A percentile compares a stretch with the other conserved stretches of the same genome.
phyloP scores from a whole-genome alignment of 2,329 filamentous ascomycete genomes.

The Aspergillus arachidicola region DNA sequence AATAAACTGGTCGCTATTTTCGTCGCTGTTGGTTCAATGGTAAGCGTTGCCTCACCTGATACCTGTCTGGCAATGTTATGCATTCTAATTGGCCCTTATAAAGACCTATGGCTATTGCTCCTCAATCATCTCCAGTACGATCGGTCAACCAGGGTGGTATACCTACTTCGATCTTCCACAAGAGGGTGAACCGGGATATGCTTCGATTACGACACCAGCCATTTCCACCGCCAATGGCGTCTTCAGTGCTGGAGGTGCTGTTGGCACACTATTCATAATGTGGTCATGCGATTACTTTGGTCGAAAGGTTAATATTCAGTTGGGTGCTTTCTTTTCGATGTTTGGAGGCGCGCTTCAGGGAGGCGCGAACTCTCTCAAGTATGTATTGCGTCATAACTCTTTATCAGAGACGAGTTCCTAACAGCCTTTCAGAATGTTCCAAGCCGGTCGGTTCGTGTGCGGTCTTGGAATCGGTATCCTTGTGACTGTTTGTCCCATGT shows the following conservation, averaged over 20 bases:
- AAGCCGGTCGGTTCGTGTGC: slow-evolving; percentile 46
- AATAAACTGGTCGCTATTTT: slow-evolving; percentile 43
- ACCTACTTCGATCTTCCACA: slow-evolving; percentile 51
- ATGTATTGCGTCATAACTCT: slow-evolving; percentile 14
- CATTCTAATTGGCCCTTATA: slow-evolving; percentile 6
- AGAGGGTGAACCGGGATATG: slow-evolving; percentile 49
- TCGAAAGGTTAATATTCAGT: slow-evolving; percentile 50
- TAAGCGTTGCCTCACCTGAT: slow-evolving; percentile 22
- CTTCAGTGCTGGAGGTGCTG: slow-evolving; percentile 52
- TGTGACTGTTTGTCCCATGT: slow-evolving; percentile 50
- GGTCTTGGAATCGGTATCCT: slow-evolving; percentile 48
- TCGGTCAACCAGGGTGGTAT: slow-evolving; percentile 58
- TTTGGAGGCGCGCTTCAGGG: slow-evolving; percentile 53
- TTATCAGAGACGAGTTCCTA: slow-evolving; percentile 4
- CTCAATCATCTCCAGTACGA: slow-evolving; percentile 55
- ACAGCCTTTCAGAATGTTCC: slow-evolving; percentile 43
- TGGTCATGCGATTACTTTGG: slow-evolving; percentile 52
- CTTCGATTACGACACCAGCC: slow-evolving; percentile 48
- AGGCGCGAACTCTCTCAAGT: slow-evolving; percentile 49
- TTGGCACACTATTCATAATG: slow-evolving; percentile 53
- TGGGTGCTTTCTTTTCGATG: slow-evolving; percentile 48
- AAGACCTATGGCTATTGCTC: slow-evolving; percentile 56
- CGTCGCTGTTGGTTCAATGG: slow-evolving; percentile 44
- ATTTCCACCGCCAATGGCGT: slow-evolving; percentile 55
- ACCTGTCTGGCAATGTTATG: not conserved